These are phyloP conservation scores for Herpotrichia juniperi DNA, from an alignment of 2,329 filamentous ascomycete species.

Conservation along the genomic window DNA sequence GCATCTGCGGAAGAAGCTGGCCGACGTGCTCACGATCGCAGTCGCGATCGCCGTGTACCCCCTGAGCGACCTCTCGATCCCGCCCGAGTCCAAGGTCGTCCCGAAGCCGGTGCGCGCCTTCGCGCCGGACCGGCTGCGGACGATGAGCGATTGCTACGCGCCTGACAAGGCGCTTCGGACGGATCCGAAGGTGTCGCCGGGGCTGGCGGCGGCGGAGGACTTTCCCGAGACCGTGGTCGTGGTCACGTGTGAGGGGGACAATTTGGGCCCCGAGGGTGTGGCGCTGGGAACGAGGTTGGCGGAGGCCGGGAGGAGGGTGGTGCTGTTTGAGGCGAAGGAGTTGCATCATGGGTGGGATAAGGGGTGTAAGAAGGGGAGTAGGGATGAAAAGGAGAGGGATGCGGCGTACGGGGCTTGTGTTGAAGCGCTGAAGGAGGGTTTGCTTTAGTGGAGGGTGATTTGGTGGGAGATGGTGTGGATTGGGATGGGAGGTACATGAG, in stretches of 20 bases:
- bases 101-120: constrained; percentile 26
- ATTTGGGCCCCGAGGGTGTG: constrained; percentile 44
- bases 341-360: constrained; percentile 50
- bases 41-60: constrained; percentile 42
- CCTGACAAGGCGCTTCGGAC: constrained; percentile 28
- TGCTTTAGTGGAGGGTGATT: not conserved
- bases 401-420: constrained; percentile 39
- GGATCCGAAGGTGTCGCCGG: constrained; percentile 44
- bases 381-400: constrained; percentile 31
- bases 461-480: no score
- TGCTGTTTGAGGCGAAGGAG: constrained; percentile 32
- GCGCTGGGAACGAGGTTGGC: constrained; percentile 36
- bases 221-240: constrained; percentile 38
- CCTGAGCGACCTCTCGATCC: constrained; percentile 36
- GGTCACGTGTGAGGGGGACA: constrained; percentile 45
- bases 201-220: constrained; percentile 27
- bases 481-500: no score
- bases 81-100: constrained; percentile 34
- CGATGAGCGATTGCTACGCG: constrained; percentile 46
- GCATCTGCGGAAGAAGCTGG: constrained; percentile 26
- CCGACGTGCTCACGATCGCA: constrained; percentile 31
- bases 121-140: constrained; percentile 18
- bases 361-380: constrained; percentile 29
- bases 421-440: constrained; percentile 14
- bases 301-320: constrained; percentile 23